phyloP scores from a whole-genome alignment of 352 stramenopile genomes.

The Phytophthora pistaciae region DNA sequence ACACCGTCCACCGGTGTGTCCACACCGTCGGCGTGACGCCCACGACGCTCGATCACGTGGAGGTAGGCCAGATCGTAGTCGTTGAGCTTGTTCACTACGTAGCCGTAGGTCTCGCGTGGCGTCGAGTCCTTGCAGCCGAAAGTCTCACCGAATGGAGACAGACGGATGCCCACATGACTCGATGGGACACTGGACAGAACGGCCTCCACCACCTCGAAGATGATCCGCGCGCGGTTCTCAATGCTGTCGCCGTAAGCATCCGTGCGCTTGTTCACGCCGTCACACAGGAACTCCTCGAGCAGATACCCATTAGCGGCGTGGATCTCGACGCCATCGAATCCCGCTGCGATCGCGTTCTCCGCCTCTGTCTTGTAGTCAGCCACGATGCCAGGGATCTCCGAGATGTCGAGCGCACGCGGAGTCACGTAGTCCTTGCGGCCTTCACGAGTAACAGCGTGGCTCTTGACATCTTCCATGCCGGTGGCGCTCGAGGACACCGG shows the following conservation, averaged over 20 bases:
- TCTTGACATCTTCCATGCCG: slow-evolving; percentile 8
- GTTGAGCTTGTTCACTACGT: slow-evolving; percentile 10
- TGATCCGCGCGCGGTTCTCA: slow-evolving; percentile 36
- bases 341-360: slow-evolving; percentile 62
- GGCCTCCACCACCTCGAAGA: slow-evolving; percentile 10
- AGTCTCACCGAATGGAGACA: slow-evolving; percentile 7
- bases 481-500: slow-evolving; percentile 11
- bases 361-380: slow-evolving; percentile 70
- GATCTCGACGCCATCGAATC: slow-evolving; percentile 93
- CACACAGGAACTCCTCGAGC: slow-evolving; percentile 86
- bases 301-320: slow-evolving; percentile 90
- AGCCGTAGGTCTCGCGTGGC: slow-evolving; percentile 6
- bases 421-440: slow-evolving; percentile 43
- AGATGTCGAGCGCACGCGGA: slow-evolving; percentile 60
- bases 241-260: slow-evolving; percentile 61
- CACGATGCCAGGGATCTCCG: slow-evolving; percentile 74
- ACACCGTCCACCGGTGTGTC: slow-evolving; percentile 35
- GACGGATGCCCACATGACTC: slow-evolving; percentile 9
- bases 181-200: slow-evolving; percentile 2
- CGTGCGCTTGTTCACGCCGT: slow-evolving; percentile 35
- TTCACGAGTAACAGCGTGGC: slow-evolving; percentile 18
- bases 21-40: slow-evolving; percentile 14
- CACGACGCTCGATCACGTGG: slow-evolving; percentile 40
- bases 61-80: slow-evolving; percentile 11
- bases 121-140: slow-evolving; percentile 16